These are phyloP conservation scores for Begonia loranthoides DNA, from an alignment of 306 rosid genomes.

Conservation along the genomic window DNA sequence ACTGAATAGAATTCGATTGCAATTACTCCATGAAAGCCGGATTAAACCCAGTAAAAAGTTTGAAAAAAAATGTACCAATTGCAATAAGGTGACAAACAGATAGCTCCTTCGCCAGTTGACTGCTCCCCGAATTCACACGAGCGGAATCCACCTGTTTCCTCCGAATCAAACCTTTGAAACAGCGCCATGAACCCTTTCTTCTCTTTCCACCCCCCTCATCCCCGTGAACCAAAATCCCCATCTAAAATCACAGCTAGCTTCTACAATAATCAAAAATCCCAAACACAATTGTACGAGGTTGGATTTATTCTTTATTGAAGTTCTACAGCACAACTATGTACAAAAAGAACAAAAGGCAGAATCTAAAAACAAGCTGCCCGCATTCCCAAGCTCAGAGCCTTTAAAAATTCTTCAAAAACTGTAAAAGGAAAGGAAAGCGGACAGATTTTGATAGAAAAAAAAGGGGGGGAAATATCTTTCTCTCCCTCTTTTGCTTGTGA, in stretches of 20 bases:
- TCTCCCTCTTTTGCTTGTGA: conserved; percentile 1
- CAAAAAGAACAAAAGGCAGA: neutral
- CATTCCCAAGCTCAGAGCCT: conserved; percentile 3
- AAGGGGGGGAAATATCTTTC: no score
- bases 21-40: no score
- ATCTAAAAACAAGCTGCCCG: conserved; percentile 7
- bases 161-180: conserved; percentile 39
- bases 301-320: no score
- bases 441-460: conserved; percentile 10
- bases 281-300: no score
- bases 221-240: conserved; percentile 45
- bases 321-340: neutral
- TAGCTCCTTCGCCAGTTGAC: conserved; percentile 70
- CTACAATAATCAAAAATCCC: neutral
- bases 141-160: conserved; percentile 73
- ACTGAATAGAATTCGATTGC: no score
- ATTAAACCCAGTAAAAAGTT: no score
- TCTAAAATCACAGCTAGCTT: conserved; percentile 8
- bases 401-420: neutral
- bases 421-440: conserved; percentile 4
- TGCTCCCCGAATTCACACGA: conserved; percentile 13
- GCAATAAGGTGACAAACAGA: conserved; percentile 63
- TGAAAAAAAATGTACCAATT: conserved; percentile 34
- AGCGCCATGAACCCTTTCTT: conserved; percentile 28
- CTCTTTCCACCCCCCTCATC: conserved; percentile 20